Base-by-base conservation (phyloP, 805 yeast genomes). In the Metschnikowia vanudenii region DNA sequence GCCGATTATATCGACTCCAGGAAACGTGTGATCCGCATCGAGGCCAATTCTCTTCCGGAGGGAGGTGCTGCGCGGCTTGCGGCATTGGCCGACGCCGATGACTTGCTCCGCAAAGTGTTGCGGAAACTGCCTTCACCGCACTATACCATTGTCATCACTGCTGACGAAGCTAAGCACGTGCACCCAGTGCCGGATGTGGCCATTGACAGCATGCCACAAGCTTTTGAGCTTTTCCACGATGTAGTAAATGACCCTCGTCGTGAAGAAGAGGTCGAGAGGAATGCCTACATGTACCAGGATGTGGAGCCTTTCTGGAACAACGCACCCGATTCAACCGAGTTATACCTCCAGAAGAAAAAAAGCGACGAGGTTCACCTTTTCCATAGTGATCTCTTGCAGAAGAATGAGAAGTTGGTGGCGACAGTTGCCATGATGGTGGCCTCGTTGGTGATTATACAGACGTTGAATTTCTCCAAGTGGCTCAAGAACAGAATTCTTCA, bases 121-220 rank as follows among this genome's bases (percentile, higher is more conserved):
- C 76, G 86, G 31, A 80, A 79, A 45, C 62, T 86, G 11, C 96
- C 97, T 1, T 74, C 91, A 0, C 96, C 96, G 0, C 78, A 79
- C 49, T 76, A 75, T 45, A 71, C 89, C 2, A 65, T 90, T 2
- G 62, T 88, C 2, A 69, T 81, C 47, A 80, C 90, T 4, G 60
- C 69, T 13, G 54, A 56, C 35, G 47, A 47, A 11, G 44, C 58
- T n/a, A 39, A 49, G 9, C 43, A 50, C 1, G 48, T 55, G 24
- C 72, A 66, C 47, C 75, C 76, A 2, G 41, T 60, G 1, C 68
- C 73, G 4, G 54, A 61, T 18, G 48, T 59, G 39, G 57, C 62
- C 10, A 43, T 75, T 47, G 51, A 61, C 39, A 42, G 58, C 58
- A 41, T 65, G 63, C 69, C 71, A 29, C 46, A 65, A 50, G 42